Percentiles rank a stretch among this genome's conserved stretches.
Evolutionary conservation across 2,329 filamentous ascomycete species (phyloP).

Genomic region (Xylariaceae sp.): DNA sequence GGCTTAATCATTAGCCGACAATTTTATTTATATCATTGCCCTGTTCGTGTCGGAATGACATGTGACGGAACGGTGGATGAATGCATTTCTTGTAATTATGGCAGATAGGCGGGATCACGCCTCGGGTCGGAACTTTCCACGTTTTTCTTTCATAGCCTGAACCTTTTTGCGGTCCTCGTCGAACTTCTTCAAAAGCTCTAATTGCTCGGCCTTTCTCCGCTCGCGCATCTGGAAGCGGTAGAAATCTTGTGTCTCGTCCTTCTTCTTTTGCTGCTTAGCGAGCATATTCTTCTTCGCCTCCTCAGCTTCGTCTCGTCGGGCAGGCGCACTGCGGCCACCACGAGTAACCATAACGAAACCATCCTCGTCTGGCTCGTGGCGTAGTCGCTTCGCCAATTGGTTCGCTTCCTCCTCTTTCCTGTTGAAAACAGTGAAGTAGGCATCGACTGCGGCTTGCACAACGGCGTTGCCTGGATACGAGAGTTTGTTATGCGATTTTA

Average conservation of each 20-base stretch:
- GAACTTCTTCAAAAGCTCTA: slow-evolving; percentile 63
- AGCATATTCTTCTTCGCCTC: slow-evolving; percentile 53
- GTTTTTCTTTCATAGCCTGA: slow-evolving; percentile 62
- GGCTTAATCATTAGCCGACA: not conserved
- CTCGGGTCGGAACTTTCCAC: slow-evolving; percentile 54
- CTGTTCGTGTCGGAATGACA: not conserved
- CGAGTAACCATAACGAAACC: slow-evolving; percentile 89
- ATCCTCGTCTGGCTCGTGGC: slow-evolving; percentile 84
- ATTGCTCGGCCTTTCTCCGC: slow-evolving; percentile 69
- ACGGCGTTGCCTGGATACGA: slow-evolving; percentile 61
- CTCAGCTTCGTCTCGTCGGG: slow-evolving; percentile 64
- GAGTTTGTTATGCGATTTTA: slow-evolving; percentile 63
- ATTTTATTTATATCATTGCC: not conserved
- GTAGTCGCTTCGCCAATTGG: slow-evolving; percentile 57
- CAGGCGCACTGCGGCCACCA: slow-evolving; percentile 69
- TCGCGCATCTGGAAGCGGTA: slow-evolving; percentile 81
- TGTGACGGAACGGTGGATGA: not conserved
- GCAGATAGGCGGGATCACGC: slow-evolving; percentile 28
- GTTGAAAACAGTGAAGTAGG: slow-evolving; percentile 80
- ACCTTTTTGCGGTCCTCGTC: slow-evolving; percentile 71
- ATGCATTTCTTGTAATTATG: not conserved
- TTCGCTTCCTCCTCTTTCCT: slow-evolving; percentile 59
- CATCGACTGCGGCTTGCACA: slow-evolving; percentile 71
- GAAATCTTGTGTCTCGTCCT: slow-evolving; percentile 63
- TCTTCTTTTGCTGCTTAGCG: slow-evolving; percentile 59